Conservation (phyloP, 2,329 filamentous ascomycete genomes). For the Aspergillus spinulosporus region DNA sequence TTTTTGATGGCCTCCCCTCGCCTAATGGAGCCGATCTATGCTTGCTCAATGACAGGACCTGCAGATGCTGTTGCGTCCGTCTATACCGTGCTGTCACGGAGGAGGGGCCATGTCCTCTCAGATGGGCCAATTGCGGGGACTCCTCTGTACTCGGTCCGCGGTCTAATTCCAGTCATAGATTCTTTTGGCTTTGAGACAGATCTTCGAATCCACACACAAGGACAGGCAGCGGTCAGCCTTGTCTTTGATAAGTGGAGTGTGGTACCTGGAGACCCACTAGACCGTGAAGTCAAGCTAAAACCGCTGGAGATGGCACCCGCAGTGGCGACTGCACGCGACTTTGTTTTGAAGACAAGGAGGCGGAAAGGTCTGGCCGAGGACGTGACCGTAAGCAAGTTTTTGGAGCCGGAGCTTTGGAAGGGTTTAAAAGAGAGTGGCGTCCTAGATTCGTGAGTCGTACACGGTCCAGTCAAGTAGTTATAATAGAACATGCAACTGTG, state of each 20-base stretch:
- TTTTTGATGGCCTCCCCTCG: slow-evolving; percentile 96
- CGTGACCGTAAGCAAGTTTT: slow-evolving; percentile 90
- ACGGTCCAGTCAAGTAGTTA: slow-evolving; percentile 21
- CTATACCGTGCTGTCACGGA: slow-evolving; percentile 86
- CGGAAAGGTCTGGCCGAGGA: slow-evolving; percentile 95
- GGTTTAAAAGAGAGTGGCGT: slow-evolving; percentile 86
- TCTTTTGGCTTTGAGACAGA: slow-evolving; percentile 98
- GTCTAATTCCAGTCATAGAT: slow-evolving; percentile 92
- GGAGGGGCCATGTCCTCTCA: slow-evolving; percentile 88
- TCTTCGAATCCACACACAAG: slow-evolving; percentile 91
- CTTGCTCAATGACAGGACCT: slow-evolving; percentile 87
- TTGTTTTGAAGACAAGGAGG: slow-evolving; percentile 91
- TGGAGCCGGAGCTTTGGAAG: slow-evolving; percentile 91
- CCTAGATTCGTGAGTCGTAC: slow-evolving; percentile 58
- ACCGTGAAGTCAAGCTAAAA: slow-evolving; percentile 77
- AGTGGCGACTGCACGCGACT: slow-evolving; percentile 89
- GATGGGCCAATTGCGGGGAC: slow-evolving; percentile 93
- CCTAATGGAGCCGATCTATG: slow-evolving; percentile 95
- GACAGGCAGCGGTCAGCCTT: slow-evolving; percentile 82
- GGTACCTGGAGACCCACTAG: slow-evolving; percentile 91
- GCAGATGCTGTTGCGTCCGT: slow-evolving; percentile 84
- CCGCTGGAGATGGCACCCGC: slow-evolving; percentile 85
- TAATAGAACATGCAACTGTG: slow-evolving; percentile 13
- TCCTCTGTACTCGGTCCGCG: slow-evolving; percentile 86
- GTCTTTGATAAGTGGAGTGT: slow-evolving; percentile 97